These are phyloP conservation scores for Linum usitatissimum DNA, from an alignment of 345 rosid genomes.

Conservation along the genomic window DNA sequence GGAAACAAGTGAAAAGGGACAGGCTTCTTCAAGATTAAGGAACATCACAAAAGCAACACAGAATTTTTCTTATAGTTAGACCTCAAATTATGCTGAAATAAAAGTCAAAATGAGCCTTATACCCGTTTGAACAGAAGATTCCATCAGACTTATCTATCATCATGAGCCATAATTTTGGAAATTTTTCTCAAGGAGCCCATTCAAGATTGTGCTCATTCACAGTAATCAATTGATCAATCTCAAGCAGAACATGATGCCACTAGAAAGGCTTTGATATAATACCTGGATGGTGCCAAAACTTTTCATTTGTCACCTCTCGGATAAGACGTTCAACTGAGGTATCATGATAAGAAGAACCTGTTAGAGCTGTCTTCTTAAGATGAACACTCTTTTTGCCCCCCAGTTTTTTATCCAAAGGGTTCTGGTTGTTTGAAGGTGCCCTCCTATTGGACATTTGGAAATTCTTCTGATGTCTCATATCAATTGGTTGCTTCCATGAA, in stretches of 20 bases:
- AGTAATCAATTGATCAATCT: too few relatives aligned
- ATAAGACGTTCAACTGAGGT: conserved; percentile 99
- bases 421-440: conserved; percentile 40
- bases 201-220: too few relatives aligned
- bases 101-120: neutral
- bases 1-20: neutral
- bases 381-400: conserved; percentile 58
- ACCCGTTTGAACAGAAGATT: too few relatives aligned
- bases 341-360: conserved; percentile 56
- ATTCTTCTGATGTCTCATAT: conserved; percentile 42
- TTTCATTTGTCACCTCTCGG: conserved; percentile 90
- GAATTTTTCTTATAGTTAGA: neutral
- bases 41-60: neutral
- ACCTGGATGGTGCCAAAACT: conserved; percentile 91
- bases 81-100: neutral
- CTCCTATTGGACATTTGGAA: conserved; percentile 48
- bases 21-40: neutral
- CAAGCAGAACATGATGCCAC: too few relatives aligned
- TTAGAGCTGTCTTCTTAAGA: conserved; percentile 43
- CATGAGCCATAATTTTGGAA: too few relatives aligned
- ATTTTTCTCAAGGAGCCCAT: too few relatives aligned
- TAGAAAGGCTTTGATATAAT: conserved; percentile 6
- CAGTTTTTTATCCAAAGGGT: conserved; percentile 52
- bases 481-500: conserved; percentile 70
- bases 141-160: too few relatives aligned